phyloP scores from a whole-genome alignment of 1,284 basidiomycete species.

The Puccinia coronata region DNA sequence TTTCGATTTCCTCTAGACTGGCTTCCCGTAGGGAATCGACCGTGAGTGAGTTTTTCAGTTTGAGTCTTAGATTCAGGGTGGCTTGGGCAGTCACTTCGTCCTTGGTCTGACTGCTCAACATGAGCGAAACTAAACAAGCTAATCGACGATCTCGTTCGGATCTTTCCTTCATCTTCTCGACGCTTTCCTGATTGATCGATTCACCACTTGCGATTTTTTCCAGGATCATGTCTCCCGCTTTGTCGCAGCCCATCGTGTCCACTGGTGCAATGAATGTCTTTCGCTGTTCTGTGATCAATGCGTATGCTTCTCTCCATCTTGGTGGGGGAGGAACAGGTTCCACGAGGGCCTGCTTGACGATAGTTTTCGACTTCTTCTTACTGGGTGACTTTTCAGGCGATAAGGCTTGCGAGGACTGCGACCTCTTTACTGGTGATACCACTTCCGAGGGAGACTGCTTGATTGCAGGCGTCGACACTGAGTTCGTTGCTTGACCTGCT shows the following conservation, averaged over 20 bases:
- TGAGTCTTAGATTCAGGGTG: constrained; percentile 71
- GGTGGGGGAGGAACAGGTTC: constrained; percentile 11
- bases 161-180: background rate
- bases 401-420: background rate
- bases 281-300: constrained; percentile 31
- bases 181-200: background rate
- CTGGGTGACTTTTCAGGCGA: background rate
- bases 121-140: constrained; percentile 84
- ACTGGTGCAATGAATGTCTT: constrained; percentile 69
- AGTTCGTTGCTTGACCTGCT: background rate
- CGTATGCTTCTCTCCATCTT: constrained; percentile 48
- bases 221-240: constrained; percentile 62
- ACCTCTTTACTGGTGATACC: background rate
- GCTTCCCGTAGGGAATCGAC: constrained; percentile 72
- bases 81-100: constrained; percentile 83
- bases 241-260: constrained; percentile 85
- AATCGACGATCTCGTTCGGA: constrained; percentile 63
- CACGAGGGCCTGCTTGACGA: constrained; percentile 31
- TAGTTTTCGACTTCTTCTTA: constrained; percentile 15
- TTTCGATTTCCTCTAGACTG: constrained; percentile 67
- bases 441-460: background rate
- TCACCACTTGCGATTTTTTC: constrained; percentile 65
- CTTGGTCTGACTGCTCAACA: constrained; percentile 95
- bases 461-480: background rate
- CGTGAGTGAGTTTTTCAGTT: constrained; percentile 74